phyloP scores from a whole-genome alignment of 805 yeast species.

The Blastobotrys attinorum region DNA sequence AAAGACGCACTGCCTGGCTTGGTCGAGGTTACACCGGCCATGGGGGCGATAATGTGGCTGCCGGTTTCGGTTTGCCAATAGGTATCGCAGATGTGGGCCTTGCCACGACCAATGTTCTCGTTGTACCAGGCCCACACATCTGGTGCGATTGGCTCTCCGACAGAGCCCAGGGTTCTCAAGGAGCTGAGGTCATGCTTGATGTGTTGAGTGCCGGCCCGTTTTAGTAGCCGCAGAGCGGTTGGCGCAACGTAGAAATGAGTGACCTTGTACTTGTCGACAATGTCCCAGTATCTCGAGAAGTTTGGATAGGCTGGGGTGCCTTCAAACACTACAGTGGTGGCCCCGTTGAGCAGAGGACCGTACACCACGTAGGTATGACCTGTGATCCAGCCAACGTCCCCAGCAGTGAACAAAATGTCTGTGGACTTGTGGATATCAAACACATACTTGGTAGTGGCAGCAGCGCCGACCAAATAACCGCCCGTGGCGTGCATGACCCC shows the following conservation, averaged over 20 bases:
- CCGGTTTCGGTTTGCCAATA: slow-evolving; percentile 99
- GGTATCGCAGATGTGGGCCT: slow-evolving; percentile 89
- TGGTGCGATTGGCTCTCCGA: slow-evolving; percentile 97
- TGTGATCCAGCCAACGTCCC: slow-evolving; percentile 99
- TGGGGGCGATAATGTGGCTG: slow-evolving; percentile 86
- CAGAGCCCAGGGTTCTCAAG: slow-evolving; percentile 88
- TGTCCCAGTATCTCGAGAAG: slow-evolving; percentile 94
- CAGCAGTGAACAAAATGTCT: slow-evolving; percentile 93
- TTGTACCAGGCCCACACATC: slow-evolving; percentile 99
- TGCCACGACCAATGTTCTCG: slow-evolving; percentile 80
- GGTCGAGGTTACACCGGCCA: slow-evolving; percentile 93
- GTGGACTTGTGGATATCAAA: slow-evolving; percentile 84
- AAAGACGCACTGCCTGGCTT: slow-evolving; percentile 97
- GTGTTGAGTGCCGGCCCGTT: slow-evolving; percentile 80
- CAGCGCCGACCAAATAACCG: slow-evolving; percentile 90
- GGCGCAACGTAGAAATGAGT: slow-evolving; percentile 98
- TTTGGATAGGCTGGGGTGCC: slow-evolving; percentile 97
- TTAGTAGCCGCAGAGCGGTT: slow-evolving; percentile 87
- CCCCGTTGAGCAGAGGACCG: slow-evolving; percentile 86
- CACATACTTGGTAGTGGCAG: slow-evolving; percentile 83
- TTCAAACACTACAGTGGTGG: slow-evolving; percentile 89
- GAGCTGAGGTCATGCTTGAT: slow-evolving; percentile 78
- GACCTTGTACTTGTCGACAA: slow-evolving; percentile 82
- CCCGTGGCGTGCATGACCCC: slow-evolving; percentile 95
- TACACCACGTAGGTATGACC: slow-evolving; percentile 95